Percentiles rank a stretch among this genome's conserved stretches.
These are phyloP conservation scores for Pleurotus eryngii DNA, from an alignment of 768 basidiomycete genomes.

Conservation along the genomic window DNA sequence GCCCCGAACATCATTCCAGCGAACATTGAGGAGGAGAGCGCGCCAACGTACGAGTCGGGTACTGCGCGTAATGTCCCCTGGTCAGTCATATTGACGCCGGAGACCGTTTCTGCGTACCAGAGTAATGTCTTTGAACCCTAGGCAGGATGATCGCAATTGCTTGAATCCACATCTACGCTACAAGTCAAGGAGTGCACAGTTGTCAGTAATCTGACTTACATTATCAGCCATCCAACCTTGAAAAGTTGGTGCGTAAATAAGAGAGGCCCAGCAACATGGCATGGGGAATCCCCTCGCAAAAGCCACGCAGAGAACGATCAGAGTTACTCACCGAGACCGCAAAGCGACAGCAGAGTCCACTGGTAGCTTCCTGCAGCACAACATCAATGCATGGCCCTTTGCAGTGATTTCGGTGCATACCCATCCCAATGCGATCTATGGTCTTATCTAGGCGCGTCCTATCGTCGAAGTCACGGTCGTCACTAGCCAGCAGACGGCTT, in stretches of 20 bases:
- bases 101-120: slow-evolving; percentile 38
- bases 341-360: slow-evolving; percentile 77
- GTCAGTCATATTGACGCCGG: slow-evolving; percentile 1
- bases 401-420: neutral
- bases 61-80: slow-evolving; percentile 34
- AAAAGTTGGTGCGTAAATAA: slow-evolving; percentile 3
- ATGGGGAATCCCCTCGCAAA: slow-evolving; percentile 2
- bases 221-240: slow-evolving; percentile 94
- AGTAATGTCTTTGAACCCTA: slow-evolving; percentile 89
- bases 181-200: slow-evolving; percentile 21
- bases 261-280: neutral
- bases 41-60: slow-evolving; percentile 73
- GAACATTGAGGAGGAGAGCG: slow-evolving; percentile 85
- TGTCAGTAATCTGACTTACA: slow-evolving; percentile 40
- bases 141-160: slow-evolving; percentile 91
- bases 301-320: neutral
- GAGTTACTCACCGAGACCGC: slow-evolving; percentile 74
- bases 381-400: neutral
- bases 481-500: slow-evolving; percentile 24
- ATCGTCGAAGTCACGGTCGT: slow-evolving; percentile 31
- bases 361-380: slow-evolving; percentile 57
- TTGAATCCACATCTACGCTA: slow-evolving; percentile 86
- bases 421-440: slow-evolving; percentile 91
- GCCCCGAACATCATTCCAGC: slow-evolving; percentile 98
- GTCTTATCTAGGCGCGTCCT: slow-evolving; percentile 76